These are phyloP conservation scores for Cylindrotheca closterium DNA, from an alignment of 108 stramenopile species.

Conservation along the genomic window DNA sequence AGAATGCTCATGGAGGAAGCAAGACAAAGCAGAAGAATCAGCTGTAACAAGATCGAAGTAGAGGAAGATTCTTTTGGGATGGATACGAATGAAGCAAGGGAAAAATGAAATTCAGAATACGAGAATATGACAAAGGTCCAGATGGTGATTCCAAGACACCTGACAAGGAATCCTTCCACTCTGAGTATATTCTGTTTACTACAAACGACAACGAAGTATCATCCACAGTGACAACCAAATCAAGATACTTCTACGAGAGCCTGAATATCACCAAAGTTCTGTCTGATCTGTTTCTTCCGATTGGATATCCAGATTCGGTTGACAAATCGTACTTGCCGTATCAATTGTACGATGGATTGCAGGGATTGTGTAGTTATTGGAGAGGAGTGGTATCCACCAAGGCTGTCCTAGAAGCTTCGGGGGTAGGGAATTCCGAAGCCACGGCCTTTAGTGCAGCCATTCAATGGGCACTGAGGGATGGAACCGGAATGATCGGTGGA, in stretches of 20 bases:
- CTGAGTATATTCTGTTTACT: not conserved
- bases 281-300: slow-evolving; percentile 62
- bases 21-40: too few relatives aligned
- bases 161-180: not conserved
- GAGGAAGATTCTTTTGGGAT: too few relatives aligned
- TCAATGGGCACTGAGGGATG: slow-evolving; percentile 87
- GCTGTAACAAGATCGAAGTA: too few relatives aligned
- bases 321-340: slow-evolving; percentile 75
- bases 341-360: slow-evolving; percentile 90
- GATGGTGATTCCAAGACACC: not conserved
- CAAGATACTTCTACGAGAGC: too few relatives aligned
- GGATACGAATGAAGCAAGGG: not conserved
- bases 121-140: slow-evolving; percentile 17
- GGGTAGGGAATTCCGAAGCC: slow-evolving; percentile 86
- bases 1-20: too few relatives aligned
- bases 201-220: not conserved
- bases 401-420: slow-evolving; percentile 84
- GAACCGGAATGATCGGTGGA: slow-evolving; percentile 88
- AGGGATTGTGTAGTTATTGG: slow-evolving; percentile 94
- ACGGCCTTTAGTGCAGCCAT: slow-evolving; percentile 82
- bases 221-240: too few relatives aligned
- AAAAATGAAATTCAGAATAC: slow-evolving; percentile 14
- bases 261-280: slow-evolving; percentile 7
- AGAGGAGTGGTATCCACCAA: slow-evolving; percentile 84
- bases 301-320: slow-evolving; percentile 78